Conservation (phyloP, 2,329 filamentous ascomycete genomes). For the Leptographium radiaticola region DNA sequence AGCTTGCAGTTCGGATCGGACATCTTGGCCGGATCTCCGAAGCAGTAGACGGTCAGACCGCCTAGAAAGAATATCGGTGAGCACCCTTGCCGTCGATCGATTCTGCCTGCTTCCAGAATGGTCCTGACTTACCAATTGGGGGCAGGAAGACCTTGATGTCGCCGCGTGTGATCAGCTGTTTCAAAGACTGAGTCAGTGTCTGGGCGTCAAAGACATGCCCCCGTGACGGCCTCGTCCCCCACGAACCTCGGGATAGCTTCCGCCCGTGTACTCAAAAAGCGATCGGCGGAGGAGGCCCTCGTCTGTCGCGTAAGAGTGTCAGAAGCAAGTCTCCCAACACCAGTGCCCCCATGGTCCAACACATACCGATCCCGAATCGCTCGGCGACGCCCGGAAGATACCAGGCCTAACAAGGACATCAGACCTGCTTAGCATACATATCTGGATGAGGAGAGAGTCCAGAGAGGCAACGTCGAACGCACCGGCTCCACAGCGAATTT, state of each 20-base stretch:
- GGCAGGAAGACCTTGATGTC: slow-evolving; percentile 95
- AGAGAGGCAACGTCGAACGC: slow-evolving; percentile 18
- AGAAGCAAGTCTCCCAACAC: neutral
- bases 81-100: neutral
- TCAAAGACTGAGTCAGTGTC: slow-evolving; percentile 5
- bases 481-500: slow-evolving; percentile 96
- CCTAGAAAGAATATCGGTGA: slow-evolving; percentile 27
- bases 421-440: too few relatives aligned
- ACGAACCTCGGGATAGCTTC: slow-evolving; percentile 73
- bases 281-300: slow-evolving; percentile 77
- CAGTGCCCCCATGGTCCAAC: neutral
- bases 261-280: slow-evolving; percentile 89
- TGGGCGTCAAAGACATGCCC: neutral
- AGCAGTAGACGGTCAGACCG: slow-evolving; percentile 91
- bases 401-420: slow-evolving; percentile 40
- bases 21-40: slow-evolving; percentile 90
- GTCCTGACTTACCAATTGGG: slow-evolving; percentile 54
- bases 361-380: slow-evolving; percentile 70
- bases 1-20: slow-evolving; percentile 70
- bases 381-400: slow-evolving; percentile 80
- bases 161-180: slow-evolving; percentile 69
- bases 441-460: neutral
- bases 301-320: slow-evolving; percentile 34
- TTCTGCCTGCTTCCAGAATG: neutral
- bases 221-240: neutral